A percentile compares a stretch with the other conserved stretches of the same genome.
Evolutionary conservation across 139 green algal species (phyloP).

Genomic region (Microglena sp.): DNA sequence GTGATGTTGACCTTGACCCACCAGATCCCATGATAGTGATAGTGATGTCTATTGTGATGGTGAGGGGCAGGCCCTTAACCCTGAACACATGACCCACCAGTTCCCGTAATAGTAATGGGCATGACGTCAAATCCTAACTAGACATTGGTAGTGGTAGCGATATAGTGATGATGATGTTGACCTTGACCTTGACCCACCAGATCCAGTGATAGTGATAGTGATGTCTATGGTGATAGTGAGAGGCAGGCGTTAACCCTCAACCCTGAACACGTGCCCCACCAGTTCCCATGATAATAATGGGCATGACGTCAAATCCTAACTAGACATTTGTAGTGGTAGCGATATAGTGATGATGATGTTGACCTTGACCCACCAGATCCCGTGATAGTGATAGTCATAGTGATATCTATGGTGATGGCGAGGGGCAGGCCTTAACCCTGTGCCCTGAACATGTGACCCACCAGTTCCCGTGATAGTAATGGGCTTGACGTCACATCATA

Average conservation of each 20-base stretch:
- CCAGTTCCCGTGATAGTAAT: constrained; percentile 82
- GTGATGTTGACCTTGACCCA: no score
- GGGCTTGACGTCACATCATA: constrained; percentile 72
- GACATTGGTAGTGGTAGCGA: not conserved
- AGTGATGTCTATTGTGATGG: not conserved
- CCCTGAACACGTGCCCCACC: no score
- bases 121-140: not conserved
- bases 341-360: no score
- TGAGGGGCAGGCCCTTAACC: no score
- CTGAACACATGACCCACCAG: not conserved
- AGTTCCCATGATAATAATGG: not conserved
- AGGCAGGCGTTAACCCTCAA: no score
- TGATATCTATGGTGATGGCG: not conserved
- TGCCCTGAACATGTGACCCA: no score
- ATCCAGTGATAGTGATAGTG: not conserved
- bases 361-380: not conserved
- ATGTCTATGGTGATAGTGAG: not conserved
- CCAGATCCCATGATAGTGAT: not conserved
- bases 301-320: no score
- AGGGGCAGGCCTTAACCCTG: no score
- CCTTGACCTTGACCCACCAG: no score
- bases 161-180: no score
- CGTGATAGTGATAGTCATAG: not conserved
- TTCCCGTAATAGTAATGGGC: not conserved
- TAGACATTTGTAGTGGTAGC: no score